These are phyloP conservation scores for Saccharomyces paradoxus DNA, from an alignment of 805 yeast genomes.

Conservation along the genomic window DNA sequence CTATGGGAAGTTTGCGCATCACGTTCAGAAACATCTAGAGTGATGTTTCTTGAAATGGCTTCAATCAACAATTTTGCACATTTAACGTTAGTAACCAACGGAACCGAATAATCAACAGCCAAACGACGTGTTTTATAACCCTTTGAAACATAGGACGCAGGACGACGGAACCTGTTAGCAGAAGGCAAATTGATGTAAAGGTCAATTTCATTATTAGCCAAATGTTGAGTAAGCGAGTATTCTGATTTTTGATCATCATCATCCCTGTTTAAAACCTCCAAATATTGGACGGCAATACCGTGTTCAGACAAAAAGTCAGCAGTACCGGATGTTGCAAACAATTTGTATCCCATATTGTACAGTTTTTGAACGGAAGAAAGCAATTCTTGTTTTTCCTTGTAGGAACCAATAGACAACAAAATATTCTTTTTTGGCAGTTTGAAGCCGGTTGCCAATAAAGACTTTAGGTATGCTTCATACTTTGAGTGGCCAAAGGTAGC, in stretches of 20 bases:
- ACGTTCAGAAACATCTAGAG: conserved; percentile 61
- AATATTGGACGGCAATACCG: conserved; percentile 85
- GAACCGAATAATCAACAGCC: conserved; percentile 98
- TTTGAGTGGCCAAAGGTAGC: conserved; percentile 95
- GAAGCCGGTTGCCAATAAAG: conserved; percentile 92
- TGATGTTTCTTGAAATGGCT: conserved; percentile 67
- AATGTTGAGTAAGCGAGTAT: conserved; percentile 90
- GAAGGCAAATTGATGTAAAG: conserved; percentile 95
- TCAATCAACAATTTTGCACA: conserved; percentile 92
- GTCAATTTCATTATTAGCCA: conserved; percentile 94
- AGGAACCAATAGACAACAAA: conserved; percentile 89
- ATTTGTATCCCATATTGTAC: conserved; percentile 73
- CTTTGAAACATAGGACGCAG: conserved; percentile 94
- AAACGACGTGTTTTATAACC: conserved; percentile 98
- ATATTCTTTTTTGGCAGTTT: conserved; percentile 91
- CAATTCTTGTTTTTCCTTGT: conserved; percentile 89
- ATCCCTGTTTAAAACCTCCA: conserved; percentile 74
- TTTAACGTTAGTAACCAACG: conserved; percentile 94
- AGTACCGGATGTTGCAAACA: conserved; percentile 98
- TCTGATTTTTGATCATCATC: conserved; percentile 73
- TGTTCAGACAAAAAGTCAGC: conserved; percentile 97
- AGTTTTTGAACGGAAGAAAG: conserved; percentile 79
- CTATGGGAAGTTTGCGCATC: conserved; percentile 90
- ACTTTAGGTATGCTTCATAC: conserved; percentile 94
- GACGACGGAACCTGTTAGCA: conserved; percentile 94